Percentiles rank a stretch among this genome's conserved stretches.
Conservation (phyloP, 495 filamentous ascomycete genomes). For the Amniculicola lignicola region DNA sequence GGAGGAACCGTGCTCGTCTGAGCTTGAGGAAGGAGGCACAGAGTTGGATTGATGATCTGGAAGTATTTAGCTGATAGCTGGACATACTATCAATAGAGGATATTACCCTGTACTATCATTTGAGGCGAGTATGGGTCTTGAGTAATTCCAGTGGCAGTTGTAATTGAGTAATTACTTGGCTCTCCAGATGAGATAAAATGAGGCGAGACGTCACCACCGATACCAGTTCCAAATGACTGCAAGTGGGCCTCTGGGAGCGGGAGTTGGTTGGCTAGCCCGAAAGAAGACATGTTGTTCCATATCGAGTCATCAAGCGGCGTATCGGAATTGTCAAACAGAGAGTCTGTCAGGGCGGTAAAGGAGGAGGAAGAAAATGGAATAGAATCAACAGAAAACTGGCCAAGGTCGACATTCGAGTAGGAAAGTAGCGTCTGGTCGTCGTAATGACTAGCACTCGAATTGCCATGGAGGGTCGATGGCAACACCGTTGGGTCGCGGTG, state of each 20-base stretch:
- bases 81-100: not conserved
- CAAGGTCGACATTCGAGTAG: not conserved
- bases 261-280: no score
- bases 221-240: no score
- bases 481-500: constrained; percentile 15
- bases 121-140: constrained; percentile 7
- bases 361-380: constrained; percentile 13
- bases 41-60: not conserved
- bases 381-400: not conserved
- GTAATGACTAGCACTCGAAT: constrained; percentile 2
- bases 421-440: constrained; percentile 17
- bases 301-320: not conserved
- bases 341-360: constrained; percentile 6
- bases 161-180: not conserved
- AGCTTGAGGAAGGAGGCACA: constrained; percentile 8
- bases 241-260: no score
- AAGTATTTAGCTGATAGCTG: not conserved
- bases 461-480: constrained; percentile 11
- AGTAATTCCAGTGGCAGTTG: not conserved
- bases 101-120: constrained; percentile 4
- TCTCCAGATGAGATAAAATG: not conserved
- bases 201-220: no score
- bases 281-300: constrained; percentile 19
- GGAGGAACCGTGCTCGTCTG: constrained; percentile 8
- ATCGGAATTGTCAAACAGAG: constrained; percentile 1